These are phyloP conservation scores for Capsicum chinense DNA, from an alignment of 257 asterid species.

Conservation along the genomic window DNA sequence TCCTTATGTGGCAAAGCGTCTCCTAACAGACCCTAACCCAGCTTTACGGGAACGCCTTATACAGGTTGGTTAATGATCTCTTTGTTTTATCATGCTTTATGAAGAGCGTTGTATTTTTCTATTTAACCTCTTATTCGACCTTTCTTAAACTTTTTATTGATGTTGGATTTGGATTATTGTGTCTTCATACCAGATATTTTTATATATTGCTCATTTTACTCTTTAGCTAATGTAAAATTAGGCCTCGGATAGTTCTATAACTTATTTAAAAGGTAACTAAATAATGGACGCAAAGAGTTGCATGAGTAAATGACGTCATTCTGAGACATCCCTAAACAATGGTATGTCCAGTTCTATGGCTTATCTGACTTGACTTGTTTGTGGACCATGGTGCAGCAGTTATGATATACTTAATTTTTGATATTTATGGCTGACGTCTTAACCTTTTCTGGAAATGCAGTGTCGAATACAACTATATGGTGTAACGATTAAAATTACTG, in stretches of 20 bases:
- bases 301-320: not conserved
- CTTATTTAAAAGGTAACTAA: not conserved
- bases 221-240: conserved; percentile 2
- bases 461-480: not conserved
- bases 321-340: conserved; percentile 20
- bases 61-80: conserved; percentile 59
- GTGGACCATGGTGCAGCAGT: not conserved
- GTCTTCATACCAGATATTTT: not conserved
- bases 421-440: not conserved
- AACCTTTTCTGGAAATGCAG: not conserved
- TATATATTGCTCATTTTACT: not conserved
- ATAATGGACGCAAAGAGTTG: not conserved
- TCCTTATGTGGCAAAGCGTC: conserved; percentile 98
- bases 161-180: not conserved
- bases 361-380: conserved; percentile 16
- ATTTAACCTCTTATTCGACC: not conserved
- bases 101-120: not conserved
- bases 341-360: conserved; percentile 9
- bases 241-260: not conserved
- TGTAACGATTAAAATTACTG: not conserved
- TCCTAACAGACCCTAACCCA: conserved; percentile 97
- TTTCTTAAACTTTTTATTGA: not conserved
- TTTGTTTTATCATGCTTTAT: not conserved
- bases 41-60: conserved; percentile 95
- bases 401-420: not conserved